Conservation (phyloP, 306 rosid species). For the Crotalaria pallida region DNA sequence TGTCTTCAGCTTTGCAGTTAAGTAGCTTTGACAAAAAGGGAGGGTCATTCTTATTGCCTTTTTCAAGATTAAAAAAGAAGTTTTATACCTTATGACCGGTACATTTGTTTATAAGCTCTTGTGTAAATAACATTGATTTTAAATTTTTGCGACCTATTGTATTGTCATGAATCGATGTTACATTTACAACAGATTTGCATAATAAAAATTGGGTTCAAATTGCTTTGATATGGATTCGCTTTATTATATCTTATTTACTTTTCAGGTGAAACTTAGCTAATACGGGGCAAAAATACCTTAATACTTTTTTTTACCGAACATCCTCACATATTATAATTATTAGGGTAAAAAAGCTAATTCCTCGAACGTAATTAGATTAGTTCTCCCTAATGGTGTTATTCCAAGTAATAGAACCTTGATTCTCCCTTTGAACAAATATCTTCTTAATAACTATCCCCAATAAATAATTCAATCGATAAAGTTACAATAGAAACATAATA, state of each 20-base stretch:
- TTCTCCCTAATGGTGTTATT: too few species aligned
- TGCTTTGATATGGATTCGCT: neutral
- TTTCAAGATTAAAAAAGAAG: neutral
- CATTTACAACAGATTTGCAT: neutral
- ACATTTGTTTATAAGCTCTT: neutral
- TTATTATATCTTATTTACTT: neutral
- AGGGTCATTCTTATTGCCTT: neutral
- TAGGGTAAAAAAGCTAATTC: too few species aligned
- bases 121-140: neutral
- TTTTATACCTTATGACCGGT: neutral
- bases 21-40: constrained; percentile 16
- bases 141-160: neutral
- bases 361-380: too few species aligned
- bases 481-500: too few species aligned
- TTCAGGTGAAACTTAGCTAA: too few species aligned
- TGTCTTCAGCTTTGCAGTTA: constrained; percentile 50
- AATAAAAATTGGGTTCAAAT: neutral
- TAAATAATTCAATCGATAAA: too few species aligned
- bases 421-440: too few species aligned
- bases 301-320: too few species aligned
- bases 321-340: too few species aligned
- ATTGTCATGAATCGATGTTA: neutral
- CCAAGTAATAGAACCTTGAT: too few species aligned
- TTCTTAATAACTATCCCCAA: too few species aligned
- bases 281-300: too few species aligned